A percentile compares a stretch with the other conserved stretches of the same genome.
These are phyloP conservation scores for Lentinula sp. DNA, from an alignment of 768 basidiomycete species.

Conservation along the genomic window DNA sequence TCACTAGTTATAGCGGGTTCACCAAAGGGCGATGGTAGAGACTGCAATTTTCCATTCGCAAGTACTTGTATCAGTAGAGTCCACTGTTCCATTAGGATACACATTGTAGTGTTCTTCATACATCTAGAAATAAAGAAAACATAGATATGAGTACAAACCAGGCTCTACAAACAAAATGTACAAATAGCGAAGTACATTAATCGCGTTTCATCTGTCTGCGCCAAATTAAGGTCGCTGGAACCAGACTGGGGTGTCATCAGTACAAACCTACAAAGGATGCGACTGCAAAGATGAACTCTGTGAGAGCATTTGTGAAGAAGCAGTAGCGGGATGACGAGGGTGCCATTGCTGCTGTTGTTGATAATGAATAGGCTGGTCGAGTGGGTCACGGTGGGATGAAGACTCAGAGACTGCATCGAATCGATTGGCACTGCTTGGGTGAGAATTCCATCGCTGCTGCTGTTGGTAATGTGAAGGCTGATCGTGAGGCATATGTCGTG, in stretches of 20 bases:
- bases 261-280: background rate
- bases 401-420: background rate
- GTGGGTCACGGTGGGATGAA: background rate
- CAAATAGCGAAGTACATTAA: background rate
- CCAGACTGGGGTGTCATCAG: background rate
- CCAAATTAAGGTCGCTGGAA: background rate
- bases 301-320: background rate
- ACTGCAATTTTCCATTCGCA: too few relatives aligned
- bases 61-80: background rate
- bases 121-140: background rate
- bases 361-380: background rate
- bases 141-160: background rate
- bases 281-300: background rate
- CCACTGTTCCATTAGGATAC: background rate
- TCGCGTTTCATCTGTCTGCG: background rate
- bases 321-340: background rate
- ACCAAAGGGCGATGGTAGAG: too few relatives aligned
- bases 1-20: too few relatives aligned
- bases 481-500: background rate
- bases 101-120: background rate
- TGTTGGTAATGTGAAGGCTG: background rate
- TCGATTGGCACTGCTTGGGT: background rate
- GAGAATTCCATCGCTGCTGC: background rate
- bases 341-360: slow-evolving; percentile 4
- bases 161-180: background rate